A percentile compares a stretch with the other conserved stretches of the same genome.
phyloP scores from a whole-genome alignment of 2,329 filamentous ascomycete species.

The Coniochaeta hoffmannii region DNA sequence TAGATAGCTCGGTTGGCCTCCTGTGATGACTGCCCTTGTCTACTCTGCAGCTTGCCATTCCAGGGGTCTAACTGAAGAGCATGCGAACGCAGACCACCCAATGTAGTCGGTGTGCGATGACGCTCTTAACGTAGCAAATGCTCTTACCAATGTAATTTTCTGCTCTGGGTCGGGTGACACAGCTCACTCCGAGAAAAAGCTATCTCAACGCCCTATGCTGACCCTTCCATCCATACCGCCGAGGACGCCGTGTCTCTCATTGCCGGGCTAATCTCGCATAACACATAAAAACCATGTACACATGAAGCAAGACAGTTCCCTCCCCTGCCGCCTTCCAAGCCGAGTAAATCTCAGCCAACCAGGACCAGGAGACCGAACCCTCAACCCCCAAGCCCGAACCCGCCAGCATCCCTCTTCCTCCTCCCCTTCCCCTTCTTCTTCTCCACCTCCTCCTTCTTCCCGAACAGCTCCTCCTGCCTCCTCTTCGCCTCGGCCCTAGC shows the following conservation, averaged over 20 bases:
- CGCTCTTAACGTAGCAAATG: too few relatives aligned
- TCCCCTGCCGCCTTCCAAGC: not conserved
- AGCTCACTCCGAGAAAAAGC: not conserved
- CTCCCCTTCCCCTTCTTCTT: conserved; percentile 8
- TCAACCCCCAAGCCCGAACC: not conserved
- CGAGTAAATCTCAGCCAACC: not conserved
- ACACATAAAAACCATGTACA: not conserved
- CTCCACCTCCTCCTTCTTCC: conserved; percentile 22
- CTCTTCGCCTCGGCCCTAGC: conserved; percentile 38
- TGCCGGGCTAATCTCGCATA: not conserved
- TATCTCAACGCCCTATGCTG: not conserved
- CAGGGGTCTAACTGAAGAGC: too few relatives aligned
- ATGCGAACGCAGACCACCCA: too few relatives aligned
- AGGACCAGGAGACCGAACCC: not conserved
- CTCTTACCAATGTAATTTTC: too few relatives aligned
- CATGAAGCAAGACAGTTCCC: not conserved
- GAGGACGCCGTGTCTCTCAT: not conserved
- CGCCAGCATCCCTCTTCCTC: conserved; percentile 6
- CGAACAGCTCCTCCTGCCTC: conserved; percentile 42
- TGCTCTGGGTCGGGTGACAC: not conserved
- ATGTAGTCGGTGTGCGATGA: too few relatives aligned
- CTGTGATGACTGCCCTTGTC: too few relatives aligned
- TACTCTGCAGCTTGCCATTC: too few relatives aligned
- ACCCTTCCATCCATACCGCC: not conserved
- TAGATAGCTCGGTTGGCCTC: too few relatives aligned